A percentile compares a stretch with the other conserved stretches of the same genome.
Conservation (phyloP, 2,329 filamentous ascomycete genomes). For the Alternaria consortialis region DNA sequence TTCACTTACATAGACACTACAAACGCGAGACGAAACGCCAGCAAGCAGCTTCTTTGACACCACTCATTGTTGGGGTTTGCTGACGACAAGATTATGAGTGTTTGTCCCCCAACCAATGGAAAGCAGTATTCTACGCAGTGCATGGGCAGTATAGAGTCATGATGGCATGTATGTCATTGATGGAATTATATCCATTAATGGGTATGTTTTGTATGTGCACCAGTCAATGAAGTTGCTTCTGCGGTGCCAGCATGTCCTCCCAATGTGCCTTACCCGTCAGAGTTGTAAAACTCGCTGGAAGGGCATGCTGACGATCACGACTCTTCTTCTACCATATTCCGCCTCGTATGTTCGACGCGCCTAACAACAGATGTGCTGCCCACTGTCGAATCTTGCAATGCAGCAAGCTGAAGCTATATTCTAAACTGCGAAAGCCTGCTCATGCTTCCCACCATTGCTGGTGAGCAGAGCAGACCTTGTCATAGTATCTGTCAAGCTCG, state of each 20-base stretch:
- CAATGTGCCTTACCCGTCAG: background rate
- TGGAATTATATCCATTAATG: background rate
- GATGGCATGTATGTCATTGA: background rate
- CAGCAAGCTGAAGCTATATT: background rate
- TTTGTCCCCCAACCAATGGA: background rate
- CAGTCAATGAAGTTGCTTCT: background rate
- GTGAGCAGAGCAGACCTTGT: conserved; percentile 12
- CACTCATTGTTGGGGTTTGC: conserved; percentile 8
- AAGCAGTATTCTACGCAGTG: background rate
- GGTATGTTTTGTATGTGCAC: background rate
- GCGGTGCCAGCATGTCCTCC: background rate
- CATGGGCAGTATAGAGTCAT: background rate
- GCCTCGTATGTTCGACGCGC: background rate
- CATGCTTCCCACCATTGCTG: conserved; percentile 11
- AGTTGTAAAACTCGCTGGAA: background rate
- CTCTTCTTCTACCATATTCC: background rate
- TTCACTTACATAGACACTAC: background rate
- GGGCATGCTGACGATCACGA: background rate
- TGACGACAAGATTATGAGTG: background rate
- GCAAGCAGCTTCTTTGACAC: background rate
- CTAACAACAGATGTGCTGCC: background rate
- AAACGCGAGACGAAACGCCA: conserved; percentile 2
- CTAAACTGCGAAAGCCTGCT: background rate
- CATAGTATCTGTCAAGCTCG: conserved; percentile 11
- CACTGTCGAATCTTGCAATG: background rate